Percentiles rank a stretch among this genome's conserved stretches.
Conservation (phyloP, 2,329 filamentous ascomycete species). For the Botrytis byssoidea region DNA sequence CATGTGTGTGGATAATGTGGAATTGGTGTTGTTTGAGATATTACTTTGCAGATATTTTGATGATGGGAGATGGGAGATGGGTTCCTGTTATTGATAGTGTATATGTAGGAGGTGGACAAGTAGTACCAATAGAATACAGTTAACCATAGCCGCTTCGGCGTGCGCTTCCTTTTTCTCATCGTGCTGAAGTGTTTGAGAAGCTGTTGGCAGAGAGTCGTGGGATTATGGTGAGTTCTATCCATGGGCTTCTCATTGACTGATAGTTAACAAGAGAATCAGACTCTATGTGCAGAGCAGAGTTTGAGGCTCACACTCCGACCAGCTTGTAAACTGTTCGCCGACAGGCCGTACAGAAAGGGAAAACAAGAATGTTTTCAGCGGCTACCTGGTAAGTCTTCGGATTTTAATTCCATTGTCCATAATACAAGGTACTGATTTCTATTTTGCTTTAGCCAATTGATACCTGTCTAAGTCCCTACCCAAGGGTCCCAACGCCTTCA, state of each 20-base stretch:
- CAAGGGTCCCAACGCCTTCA: neutral
- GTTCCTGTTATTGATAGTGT: neutral
- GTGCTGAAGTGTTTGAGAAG: too few species aligned
- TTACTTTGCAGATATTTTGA: neutral
- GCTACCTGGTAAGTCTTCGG: neutral
- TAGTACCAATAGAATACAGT: neutral
- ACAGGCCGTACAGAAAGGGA: neutral
- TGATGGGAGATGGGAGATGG: neutral
- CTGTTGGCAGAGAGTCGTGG: neutral
- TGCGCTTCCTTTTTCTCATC: too few species aligned
- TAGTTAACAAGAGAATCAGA: too few species aligned
- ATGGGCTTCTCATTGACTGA: too few species aligned
- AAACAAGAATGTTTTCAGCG: fast-evolving
- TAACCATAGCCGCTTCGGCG: neutral
- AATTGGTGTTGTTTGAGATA: too few species aligned
- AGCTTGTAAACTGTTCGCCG: neutral
- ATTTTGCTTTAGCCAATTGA: neutral
- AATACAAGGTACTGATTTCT: neutral
- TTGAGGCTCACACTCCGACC: too few species aligned
- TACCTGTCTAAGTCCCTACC: neutral
- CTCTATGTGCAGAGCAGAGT: neutral
- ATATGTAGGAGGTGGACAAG: neutral
- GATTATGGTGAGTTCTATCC: too few species aligned
- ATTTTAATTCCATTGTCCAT: neutral
- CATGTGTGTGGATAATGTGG: too few species aligned